phyloP scores from a whole-genome alignment of 345 rosid genomes.

The Psidium guajava region DNA sequence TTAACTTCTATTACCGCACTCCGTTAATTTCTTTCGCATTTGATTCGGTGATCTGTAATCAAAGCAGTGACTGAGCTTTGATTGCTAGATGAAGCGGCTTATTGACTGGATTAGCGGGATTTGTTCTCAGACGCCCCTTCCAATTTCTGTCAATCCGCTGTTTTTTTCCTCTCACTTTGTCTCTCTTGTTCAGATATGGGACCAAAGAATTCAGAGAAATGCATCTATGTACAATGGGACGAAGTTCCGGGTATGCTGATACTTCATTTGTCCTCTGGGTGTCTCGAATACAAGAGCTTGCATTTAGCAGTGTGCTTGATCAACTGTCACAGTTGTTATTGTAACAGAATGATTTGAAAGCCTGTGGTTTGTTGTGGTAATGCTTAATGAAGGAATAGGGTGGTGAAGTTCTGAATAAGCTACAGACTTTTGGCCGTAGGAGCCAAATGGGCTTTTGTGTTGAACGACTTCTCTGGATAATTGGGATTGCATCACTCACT shows the following conservation, averaged over 20 bases:
- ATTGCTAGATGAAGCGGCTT: not conserved
- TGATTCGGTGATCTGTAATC: not conserved
- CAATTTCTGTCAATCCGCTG: not conserved
- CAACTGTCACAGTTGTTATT: not conserved
- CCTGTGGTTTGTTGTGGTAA: not conserved
- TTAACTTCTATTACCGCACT: not conserved
- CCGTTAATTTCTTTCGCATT: not conserved
- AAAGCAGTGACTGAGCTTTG: not conserved
- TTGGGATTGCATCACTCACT: not conserved
- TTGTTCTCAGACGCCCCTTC: not conserved
- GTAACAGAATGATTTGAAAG: not conserved
- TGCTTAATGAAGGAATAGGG: not conserved
- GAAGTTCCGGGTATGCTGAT: conserved; percentile 63
- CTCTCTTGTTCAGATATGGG: conserved; percentile 46
- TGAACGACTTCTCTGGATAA: not conserved
- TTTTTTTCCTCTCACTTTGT: not conserved
- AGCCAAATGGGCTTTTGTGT: not conserved
- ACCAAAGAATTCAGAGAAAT: conserved; percentile 42
- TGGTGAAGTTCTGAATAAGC: not conserved
- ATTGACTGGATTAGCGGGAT: not conserved
- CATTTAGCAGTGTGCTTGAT: not conserved
- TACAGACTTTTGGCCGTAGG: not conserved
- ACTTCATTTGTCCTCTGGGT: not conserved
- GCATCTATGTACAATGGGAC: conserved; percentile 64
- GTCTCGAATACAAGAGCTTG: not conserved